phyloP scores from a whole-genome alignment of 1,284 basidiomycete species.

The Trichosporon faecale region DNA sequence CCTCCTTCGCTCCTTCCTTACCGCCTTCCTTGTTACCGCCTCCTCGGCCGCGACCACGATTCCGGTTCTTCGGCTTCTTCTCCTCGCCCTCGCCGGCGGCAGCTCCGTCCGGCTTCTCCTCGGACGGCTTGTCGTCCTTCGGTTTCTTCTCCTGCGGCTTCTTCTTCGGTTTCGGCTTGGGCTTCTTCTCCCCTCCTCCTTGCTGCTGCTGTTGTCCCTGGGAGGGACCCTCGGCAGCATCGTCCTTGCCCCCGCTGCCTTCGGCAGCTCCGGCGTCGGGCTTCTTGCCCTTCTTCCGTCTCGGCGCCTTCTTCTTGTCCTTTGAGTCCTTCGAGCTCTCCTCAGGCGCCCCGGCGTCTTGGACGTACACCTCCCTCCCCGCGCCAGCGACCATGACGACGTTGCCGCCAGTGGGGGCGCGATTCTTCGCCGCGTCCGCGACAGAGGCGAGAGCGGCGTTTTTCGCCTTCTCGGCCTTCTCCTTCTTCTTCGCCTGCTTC shows the following conservation, averaged over 20 bases:
- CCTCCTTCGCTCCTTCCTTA: not conserved
- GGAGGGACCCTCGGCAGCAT: not conserved
- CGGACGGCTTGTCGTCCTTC: constrained; percentile 14
- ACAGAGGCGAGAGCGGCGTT: constrained; percentile 38
- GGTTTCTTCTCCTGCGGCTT: constrained; percentile 17
- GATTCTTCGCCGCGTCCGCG: constrained; percentile 35
- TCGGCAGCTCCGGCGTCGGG: constrained; percentile 13
- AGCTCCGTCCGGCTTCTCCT: constrained; percentile 5
- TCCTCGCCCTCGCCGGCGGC: not conserved
- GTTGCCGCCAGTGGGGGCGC: constrained; percentile 25
- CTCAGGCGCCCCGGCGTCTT: constrained; percentile 14
- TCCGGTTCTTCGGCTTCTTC: constrained; percentile 2
- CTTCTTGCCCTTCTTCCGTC: constrained; percentile 20
- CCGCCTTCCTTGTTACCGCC: not conserved
- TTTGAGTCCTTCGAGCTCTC: constrained; percentile 20
- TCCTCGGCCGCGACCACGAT: constrained; percentile 4
- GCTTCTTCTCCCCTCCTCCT: not conserved
- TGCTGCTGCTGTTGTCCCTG: not conserved
- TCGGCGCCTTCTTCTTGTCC: constrained; percentile 17
- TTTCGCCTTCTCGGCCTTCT: constrained; percentile 35
- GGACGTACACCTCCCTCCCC: constrained; percentile 40
- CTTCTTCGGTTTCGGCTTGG: constrained; percentile 10
- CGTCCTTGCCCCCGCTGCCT: constrained; percentile 15
- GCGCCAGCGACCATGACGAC: constrained; percentile 44
- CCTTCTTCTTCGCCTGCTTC: constrained; percentile 59